Base-by-base conservation (phyloP, 2,329 filamentous ascomycete species). In the Sporothrix variecibatus region DNA sequence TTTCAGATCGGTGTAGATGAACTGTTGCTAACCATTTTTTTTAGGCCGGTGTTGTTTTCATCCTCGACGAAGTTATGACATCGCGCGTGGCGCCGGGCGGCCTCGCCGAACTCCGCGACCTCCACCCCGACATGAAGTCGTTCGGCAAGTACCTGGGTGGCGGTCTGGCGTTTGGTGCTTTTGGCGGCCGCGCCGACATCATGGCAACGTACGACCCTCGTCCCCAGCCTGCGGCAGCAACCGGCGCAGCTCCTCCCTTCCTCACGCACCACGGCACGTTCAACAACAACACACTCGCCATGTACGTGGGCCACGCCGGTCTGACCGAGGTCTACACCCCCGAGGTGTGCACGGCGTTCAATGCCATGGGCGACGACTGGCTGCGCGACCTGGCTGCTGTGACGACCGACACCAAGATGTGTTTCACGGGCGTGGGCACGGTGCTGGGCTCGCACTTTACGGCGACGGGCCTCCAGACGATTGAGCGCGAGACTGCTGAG, bases 1-100 rank as follows among this genome's bases (percentile, higher is more conserved):
- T 11, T 11, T 8, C 2, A 12, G 6, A 5, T 23, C 4, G 15
- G 15, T 4, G 26, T 31, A 5, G 3, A 31, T 17, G n/a, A 4
- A 7, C 38, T 11, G 58, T 12, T 34, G 11, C 53, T 28, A 12
- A 38, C 53, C 26, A 9, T 17, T 26, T 17, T 17, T 20, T 15
- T 7, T 51, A 75, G 75, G 49, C 64, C 0, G 87, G 86, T 4
- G 87, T 88, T 0, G 76, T 93, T 0, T 85, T 93, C 76, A 89
- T 93, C 58, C 82, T 92, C 17, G 91, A 93, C 79, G 91, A 93
- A 80, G 91, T 93, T 15, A 91, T 92, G 86, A 92, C 91, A 0
- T 91, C 88, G 4, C 85, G 91, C 2, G 81, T 92, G 34, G 80
- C 83, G n/a, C 81, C 81, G 4, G 82, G 84, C n/a, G 89, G 90